Percentiles rank a stretch among this genome's conserved stretches.
phyloP scores from a whole-genome alignment of 352 stramenopile species.

The Halophytophthora batemanensis region DNA sequence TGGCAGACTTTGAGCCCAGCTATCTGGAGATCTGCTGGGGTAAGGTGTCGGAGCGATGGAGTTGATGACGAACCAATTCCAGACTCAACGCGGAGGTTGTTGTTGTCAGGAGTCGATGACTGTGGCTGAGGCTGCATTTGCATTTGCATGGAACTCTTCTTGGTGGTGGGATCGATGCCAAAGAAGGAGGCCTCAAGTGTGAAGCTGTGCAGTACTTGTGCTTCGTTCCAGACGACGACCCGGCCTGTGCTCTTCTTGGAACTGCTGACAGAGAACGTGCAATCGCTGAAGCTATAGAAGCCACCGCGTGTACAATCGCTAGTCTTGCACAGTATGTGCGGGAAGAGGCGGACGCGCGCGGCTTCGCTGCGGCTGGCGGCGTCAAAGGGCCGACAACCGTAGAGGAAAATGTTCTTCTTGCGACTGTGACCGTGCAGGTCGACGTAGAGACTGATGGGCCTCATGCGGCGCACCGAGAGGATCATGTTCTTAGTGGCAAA shows the following conservation, averaged over 20 bases:
- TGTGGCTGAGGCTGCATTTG: slow-evolving; percentile 6
- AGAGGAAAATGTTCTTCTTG: slow-evolving; percentile 90
- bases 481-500: slow-evolving; percentile 74
- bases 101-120: slow-evolving; percentile 6
- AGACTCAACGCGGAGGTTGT: slow-evolving; percentile 11
- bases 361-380: slow-evolving; percentile 37
- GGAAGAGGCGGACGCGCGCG: slow-evolving; percentile 58
- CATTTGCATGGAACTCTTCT: neutral
- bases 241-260: slow-evolving; percentile 64
- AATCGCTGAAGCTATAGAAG: slow-evolving; percentile 67
- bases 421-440: slow-evolving; percentile 89
- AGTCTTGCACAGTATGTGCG: slow-evolving; percentile 63
- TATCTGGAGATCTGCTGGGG: slow-evolving; percentile 40
- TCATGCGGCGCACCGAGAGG: slow-evolving; percentile 34
- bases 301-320: slow-evolving; percentile 35
- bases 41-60: slow-evolving; percentile 40
- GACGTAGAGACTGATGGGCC: slow-evolving; percentile 71
- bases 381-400: slow-evolving; percentile 62
- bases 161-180: slow-evolving; percentile 29
- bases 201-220: slow-evolving; percentile 70
- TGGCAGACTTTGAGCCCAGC: slow-evolving; percentile 55
- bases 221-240: slow-evolving; percentile 64
- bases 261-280: slow-evolving; percentile 62
- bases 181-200: slow-evolving; percentile 80
- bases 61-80: slow-evolving; percentile 9